Evolutionary conservation across 1,284 basidiomycete genomes (phyloP), one percentile per base, ranked within the genome.

Genomic region (Trichosporon ovoides): DNA sequence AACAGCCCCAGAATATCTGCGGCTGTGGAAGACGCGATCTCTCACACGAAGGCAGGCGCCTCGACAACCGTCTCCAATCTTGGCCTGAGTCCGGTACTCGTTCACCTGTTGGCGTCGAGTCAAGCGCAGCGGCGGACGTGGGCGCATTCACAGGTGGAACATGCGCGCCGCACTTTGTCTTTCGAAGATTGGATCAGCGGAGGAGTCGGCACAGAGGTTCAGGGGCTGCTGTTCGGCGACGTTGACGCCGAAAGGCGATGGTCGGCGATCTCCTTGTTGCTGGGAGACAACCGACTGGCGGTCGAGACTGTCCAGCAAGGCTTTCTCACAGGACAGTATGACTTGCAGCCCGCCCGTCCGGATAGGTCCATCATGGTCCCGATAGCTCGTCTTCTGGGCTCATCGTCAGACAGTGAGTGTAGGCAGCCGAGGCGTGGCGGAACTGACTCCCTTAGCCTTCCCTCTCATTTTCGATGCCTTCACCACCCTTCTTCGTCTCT

Each of bases 371-470:
- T 80, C 81, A 10, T 65, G 76, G 14, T 65, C 65, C 14, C 61
- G 66, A 10, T 68, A 7, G 56, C 58, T 4, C 50, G 58, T 4
- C 53, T 82, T 31, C 67, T 74, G 24, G 77, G 68, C 5, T 87
- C 85, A 84, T 84, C 86, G n/a, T 73, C 72, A 3, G 81, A 84
- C 49, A 76, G 81, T 24, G 28, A 53, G 55, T 54, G 35, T 1
- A 22, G 22, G 22, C 22, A 16, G 2, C 11, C 28, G 6, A 7
- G 11, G 14, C 34, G 10, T 16, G 12, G 37, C 3, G 75, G 84
- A 35, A 83, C 53, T 61, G n/a, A 61, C 56, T 1, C 5, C n/a
- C n/a, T 28, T 58, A 91, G 89, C 88, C 53, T 88, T 91, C 65
- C 60, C 75, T 13, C 76, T 82, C 53, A 79, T 91, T 46, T 75